phyloP scores from a whole-genome alignment of 2,329 filamentous ascomycete genomes.

The Periconia digitata region DNA sequence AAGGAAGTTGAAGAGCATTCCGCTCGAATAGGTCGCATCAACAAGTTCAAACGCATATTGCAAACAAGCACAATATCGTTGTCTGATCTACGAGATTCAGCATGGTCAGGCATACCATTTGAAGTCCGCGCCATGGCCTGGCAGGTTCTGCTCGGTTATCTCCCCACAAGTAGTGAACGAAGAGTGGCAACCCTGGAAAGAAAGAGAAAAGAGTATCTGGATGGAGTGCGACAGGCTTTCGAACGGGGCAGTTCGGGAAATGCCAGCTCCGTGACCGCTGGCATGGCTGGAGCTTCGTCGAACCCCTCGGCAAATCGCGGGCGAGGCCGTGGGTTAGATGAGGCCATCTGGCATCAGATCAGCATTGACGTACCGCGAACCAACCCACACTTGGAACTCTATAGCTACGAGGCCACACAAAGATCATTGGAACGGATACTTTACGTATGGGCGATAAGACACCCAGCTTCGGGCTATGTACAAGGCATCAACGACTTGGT shows the following conservation, averaged over 20 bases:
- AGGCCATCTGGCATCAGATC: constrained; percentile 99
- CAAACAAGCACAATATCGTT: constrained; percentile 89
- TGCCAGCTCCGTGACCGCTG: constrained; percentile 51
- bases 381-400: constrained; percentile 92
- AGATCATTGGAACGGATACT: constrained; percentile 90
- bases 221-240: constrained; percentile 76
- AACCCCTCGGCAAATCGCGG: constrained; percentile 55
- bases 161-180: constrained; percentile 94
- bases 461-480: constrained; percentile 96
- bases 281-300: constrained; percentile 51
- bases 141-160: constrained; percentile 91
- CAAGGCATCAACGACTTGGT: constrained; percentile 99
- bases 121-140: constrained; percentile 99
- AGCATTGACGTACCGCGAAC: constrained; percentile 97
- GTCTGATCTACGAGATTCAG: constrained; percentile 77
- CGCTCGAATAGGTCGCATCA: constrained; percentile 87
- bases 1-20: constrained; percentile 88
- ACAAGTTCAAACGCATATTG: constrained; percentile 96
- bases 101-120: constrained; percentile 92
- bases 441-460: constrained; percentile 96
- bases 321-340: constrained; percentile 77
- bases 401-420: constrained; percentile 94
- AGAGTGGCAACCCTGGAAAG: constrained; percentile 86
- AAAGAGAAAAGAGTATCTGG: constrained; percentile 94
- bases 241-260: constrained; percentile 53